Evolutionary conservation across 331 rosid species (phyloP), one percentile per base, ranked within the genome.

Genomic region (Spiraea crenata): DNA sequence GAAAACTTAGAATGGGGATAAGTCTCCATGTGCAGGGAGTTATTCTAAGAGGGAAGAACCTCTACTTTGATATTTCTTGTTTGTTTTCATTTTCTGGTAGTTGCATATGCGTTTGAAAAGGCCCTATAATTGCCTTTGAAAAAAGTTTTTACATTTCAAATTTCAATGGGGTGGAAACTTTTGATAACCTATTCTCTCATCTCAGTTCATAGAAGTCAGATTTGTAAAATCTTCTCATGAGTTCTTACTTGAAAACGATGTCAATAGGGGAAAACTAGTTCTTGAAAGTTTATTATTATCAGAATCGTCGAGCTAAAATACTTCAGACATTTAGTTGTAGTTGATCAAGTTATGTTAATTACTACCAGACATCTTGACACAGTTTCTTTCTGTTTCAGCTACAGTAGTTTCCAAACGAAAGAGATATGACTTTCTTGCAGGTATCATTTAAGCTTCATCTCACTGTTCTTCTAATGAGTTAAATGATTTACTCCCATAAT

Each of bases 351-450:
- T 8, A 9, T 75, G 57, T 14, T 66, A 47, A 15, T 37, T 17
- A 14, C 47, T 17, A 14, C 47, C 45, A 34, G 37, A 39, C 48
- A 67, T 78, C 19, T 44, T 73, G 52, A 71, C 25, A 44, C n/a
- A 25, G 58, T 37, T 51, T 47, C 75, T 50, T 74, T 55, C 75
- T 49, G 57, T 91, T 89, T 79, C 95, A 91, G 99, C 99, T 50
- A 61, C 88, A 57, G 96, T 78, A 63, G 95, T 91, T 40, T 65
- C 65, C 74, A 91, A 83, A 79, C 76, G 72, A 78, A 84, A 77
- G 67, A 82, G 90, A 87, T 93, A 80, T 5, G 95, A 93, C 79
- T 93, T 91, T 81, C 97, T 93, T 79, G 84, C 90, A 68, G 95
- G 97, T 93, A 83, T 54, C 45, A 65, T 76, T 39, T 57, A 20